Base-by-base conservation (phyloP, 495 filamentous ascomycete genomes). In the Podospora pseudoanserina region DNA sequence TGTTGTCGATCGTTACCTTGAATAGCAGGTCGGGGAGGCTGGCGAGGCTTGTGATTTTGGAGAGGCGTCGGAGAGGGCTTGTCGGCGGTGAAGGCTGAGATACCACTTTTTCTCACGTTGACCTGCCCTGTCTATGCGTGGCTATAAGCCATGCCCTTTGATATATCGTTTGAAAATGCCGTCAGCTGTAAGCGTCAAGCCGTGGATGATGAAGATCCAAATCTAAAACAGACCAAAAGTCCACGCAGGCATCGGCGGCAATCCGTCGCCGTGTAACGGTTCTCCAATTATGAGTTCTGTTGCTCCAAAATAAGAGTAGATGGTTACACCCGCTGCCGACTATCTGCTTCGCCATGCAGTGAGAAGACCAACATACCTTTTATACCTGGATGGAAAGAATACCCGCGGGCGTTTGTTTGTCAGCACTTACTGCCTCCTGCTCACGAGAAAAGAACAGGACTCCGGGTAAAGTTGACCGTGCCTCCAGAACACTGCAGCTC, bases 1-100 rank as follows among this genome's bases (percentile, higher is more conserved):
- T 58, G 55, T 20, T 58, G 55, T 58, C 26, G 55, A 58, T 58
- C 55, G 55, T 58, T 58, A 26, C 55, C n/a, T n/a, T 19, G 55
- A 19, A 58, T 4, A 49, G 39, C 13, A 49, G 39, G 39, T 49
- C 39, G 13, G 39, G 3, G 39, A 49, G 39, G 39, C 9, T 49
- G 39, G 39, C 15, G 13, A 49, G 39, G 39, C 39, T 11, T 49
- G 39, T 1, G 39, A 13, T 49, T 49, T 11, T 16, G 39, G 9
- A 49, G 39, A 49, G 39, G 39, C 39, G 39, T 49, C 39, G 39
- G 39, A 49, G 39, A 49, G 39, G 39, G 39, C 39, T 49, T 49
- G 39, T 49, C 9, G 39, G 39, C 39, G 39, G 39, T 49, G 39
- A 49, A 16, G 39, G 39, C 39, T 49, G 39, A 49, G 2, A 16